Evolutionary conservation across 108 stramenopile species (phyloP).

Genomic region (Fistulifera pelliculosa): DNA sequence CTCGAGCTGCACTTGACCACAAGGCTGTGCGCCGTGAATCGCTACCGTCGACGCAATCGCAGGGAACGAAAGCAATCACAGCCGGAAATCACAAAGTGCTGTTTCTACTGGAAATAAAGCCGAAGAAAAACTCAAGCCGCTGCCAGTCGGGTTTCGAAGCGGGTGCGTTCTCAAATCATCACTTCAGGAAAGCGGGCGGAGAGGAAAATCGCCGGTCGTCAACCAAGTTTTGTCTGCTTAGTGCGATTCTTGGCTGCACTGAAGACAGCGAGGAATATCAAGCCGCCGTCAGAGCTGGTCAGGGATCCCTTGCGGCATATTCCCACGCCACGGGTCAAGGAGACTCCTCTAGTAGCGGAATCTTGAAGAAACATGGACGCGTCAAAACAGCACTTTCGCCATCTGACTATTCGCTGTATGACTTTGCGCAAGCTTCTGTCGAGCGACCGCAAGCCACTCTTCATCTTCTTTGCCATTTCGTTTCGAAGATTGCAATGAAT

Average conservation of each 20-base stretch:
- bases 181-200: conserved; percentile 49
- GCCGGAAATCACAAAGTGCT: not conserved
- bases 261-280: conserved; percentile 26
- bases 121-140: conserved; percentile 1
- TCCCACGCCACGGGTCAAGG: too few species aligned
- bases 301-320: too few species aligned
- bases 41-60: too few species aligned
- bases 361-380: too few species aligned
- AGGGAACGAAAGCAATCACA: too few species aligned
- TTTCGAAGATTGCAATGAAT: conserved; percentile 37
- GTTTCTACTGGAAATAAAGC: not conserved
- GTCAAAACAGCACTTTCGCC: too few species aligned
- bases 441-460: conserved; percentile 4
- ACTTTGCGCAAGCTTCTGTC: conserved; percentile 1
- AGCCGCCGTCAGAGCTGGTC: too few species aligned
- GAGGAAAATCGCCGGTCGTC: conserved; percentile 27
- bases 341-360: too few species aligned
- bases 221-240: conserved; percentile 47
- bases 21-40: too few species aligned
- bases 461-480: conserved; percentile 23
- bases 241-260: conserved; percentile 39
- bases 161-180: conserved; percentile 56
- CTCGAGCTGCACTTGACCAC: conserved; percentile 10
- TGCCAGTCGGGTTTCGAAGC: conserved; percentile 45
- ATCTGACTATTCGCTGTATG: too few species aligned